phyloP scores from a whole-genome alignment of 805 yeast genomes.

The Metschnikowia similis region DNA sequence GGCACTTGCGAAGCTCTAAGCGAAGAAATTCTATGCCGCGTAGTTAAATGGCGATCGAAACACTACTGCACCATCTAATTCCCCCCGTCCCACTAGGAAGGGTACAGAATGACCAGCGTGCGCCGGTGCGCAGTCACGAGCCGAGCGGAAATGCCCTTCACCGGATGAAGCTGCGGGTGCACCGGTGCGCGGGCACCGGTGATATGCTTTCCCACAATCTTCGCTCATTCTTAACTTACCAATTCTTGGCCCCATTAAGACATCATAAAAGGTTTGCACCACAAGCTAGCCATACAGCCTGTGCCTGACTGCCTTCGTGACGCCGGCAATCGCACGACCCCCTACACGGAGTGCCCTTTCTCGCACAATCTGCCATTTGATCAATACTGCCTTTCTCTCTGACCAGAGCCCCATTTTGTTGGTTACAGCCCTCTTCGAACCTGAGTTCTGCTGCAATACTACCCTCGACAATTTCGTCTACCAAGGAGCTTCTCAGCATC shows the following conservation, averaged over 20 bases:
- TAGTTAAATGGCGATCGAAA: too few relatives aligned
- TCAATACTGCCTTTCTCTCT: not conserved
- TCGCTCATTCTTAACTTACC: slow-evolving; percentile 3
- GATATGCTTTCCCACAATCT: slow-evolving; percentile 5
- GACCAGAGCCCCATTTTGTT: not conserved
- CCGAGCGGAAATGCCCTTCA: not conserved
- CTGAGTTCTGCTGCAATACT: not conserved
- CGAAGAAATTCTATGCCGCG: too few relatives aligned
- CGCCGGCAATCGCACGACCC: not conserved
- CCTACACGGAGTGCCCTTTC: not conserved
- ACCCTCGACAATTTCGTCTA: not conserved
- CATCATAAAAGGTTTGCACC: not conserved
- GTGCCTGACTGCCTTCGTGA: not conserved
- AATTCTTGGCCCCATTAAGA: not conserved
- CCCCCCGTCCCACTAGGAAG: not conserved
- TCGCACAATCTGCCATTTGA: slow-evolving; percentile 1
- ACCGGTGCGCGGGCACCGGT: slow-evolving; percentile 3
- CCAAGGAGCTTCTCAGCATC: not conserved
- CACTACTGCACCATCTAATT: too few relatives aligned
- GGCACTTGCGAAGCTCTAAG: too few relatives aligned
- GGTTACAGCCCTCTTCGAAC: not conserved
- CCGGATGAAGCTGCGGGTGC: not conserved
- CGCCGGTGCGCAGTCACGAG: slow-evolving; percentile 1
- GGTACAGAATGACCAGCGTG: not conserved
- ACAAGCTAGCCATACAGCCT: not conserved